phyloP scores from a whole-genome alignment of 805 yeast species.

The Saturnispora ahearnii region DNA sequence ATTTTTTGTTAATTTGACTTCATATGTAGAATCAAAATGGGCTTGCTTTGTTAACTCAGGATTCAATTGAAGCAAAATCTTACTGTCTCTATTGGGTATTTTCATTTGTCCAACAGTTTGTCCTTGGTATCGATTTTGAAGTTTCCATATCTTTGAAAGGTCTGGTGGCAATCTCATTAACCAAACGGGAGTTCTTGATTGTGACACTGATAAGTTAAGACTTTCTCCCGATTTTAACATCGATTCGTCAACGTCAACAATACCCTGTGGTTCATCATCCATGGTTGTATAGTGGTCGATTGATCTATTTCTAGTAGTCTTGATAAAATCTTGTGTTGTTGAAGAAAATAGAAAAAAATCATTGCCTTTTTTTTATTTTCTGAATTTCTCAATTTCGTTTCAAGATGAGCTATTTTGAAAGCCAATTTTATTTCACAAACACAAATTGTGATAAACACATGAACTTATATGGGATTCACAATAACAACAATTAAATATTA shows the following conservation, averaged over 20 bases:
- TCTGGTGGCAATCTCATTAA: conserved; percentile 84
- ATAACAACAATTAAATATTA: too few relatives aligned
- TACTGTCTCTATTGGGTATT: conserved; percentile 34
- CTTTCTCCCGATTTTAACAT: conserved; percentile 46
- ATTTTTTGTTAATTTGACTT: conserved; percentile 65
- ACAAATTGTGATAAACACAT: too few relatives aligned
- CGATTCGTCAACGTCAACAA: conserved; percentile 28
- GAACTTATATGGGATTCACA: too few relatives aligned
- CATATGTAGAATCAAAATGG: conserved; percentile 77
- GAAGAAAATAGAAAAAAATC: too few relatives aligned
- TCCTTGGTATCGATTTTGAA: conserved; percentile 54
- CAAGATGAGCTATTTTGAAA: too few relatives aligned
- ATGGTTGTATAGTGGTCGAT: background rate
- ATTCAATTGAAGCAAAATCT: conserved; percentile 51
- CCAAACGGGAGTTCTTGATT: conserved; percentile 75
- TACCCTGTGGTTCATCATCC: conserved; percentile 23
- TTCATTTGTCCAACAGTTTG: conserved; percentile 73
- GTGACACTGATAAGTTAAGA: conserved; percentile 62
- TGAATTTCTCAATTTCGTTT: too few relatives aligned
- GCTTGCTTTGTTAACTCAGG: conserved; percentile 37
- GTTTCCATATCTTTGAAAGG: conserved; percentile 72
- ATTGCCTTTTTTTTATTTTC: too few relatives aligned
- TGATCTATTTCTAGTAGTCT: too few relatives aligned
- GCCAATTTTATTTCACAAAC: too few relatives aligned
- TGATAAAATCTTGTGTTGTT: too few relatives aligned